Conservation (phyloP, 306 rosid species). For the Psophocarpus tetragonolobus region DNA sequence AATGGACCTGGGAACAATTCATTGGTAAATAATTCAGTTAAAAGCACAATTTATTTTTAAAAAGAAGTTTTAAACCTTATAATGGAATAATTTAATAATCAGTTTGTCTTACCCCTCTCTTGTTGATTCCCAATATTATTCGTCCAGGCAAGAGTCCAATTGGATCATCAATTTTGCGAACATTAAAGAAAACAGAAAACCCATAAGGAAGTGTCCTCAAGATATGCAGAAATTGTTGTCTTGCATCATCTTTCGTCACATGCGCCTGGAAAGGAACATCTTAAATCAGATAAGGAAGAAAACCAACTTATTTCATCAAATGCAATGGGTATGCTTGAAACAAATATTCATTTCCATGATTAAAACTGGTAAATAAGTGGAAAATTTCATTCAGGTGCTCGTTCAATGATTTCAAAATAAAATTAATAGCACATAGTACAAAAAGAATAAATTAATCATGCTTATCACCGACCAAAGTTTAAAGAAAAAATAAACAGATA, state of each 20-base stretch:
- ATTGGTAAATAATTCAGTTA: slow-evolving; percentile 8
- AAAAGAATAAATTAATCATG: not conserved
- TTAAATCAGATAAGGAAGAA: slow-evolving; percentile 15
- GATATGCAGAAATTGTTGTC: slow-evolving; percentile 85
- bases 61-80: not conserved
- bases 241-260: slow-evolving; percentile 87
- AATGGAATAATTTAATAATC: not conserved
- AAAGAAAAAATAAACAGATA: not conserved
- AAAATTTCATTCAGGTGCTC: not conserved
- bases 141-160: slow-evolving; percentile 95
- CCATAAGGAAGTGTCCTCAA: slow-evolving; percentile 91
- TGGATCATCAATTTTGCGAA: slow-evolving; percentile 96
- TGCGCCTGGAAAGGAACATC: slow-evolving; percentile 53
- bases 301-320: slow-evolving; percentile 14
- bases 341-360: not conserved
- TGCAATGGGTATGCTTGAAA: not conserved
- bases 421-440: not conserved
- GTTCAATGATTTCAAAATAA: slow-evolving; percentile 7
- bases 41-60: not conserved
- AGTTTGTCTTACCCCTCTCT: slow-evolving; percentile 76
- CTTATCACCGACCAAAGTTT: slow-evolving; percentile 8
- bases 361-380: not conserved
- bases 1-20: slow-evolving; percentile 66
- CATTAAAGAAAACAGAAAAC: slow-evolving; percentile 83
- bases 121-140: slow-evolving; percentile 89